Conservation (phyloP, 345 rosid species). For the Salix caprea region DNA sequence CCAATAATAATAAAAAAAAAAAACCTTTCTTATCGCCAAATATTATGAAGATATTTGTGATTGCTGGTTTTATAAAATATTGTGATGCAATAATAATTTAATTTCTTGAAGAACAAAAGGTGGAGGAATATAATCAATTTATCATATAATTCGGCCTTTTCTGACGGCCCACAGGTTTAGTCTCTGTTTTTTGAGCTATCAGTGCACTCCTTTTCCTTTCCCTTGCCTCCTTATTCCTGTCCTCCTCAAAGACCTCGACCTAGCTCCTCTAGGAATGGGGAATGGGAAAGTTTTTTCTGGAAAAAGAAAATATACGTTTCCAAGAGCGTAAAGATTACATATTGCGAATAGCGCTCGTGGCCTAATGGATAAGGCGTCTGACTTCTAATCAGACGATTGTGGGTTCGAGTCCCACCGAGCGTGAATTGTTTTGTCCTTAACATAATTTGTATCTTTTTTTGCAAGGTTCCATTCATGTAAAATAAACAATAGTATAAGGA, state of each 20-base stretch:
- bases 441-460: no score
- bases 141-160: neutral
- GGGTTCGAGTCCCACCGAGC: conserved; percentile 74
- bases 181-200: no score
- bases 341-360: no score
- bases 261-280: neutral
- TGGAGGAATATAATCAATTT: no score
- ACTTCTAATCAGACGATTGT: conserved; percentile 85
- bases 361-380: conserved; percentile 49
- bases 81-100: neutral
- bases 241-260: neutral
- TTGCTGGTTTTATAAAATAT: no score
- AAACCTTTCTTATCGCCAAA: no score
- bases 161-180: neutral
- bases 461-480: no score
- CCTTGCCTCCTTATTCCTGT: neutral
- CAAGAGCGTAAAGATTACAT: accelerated
- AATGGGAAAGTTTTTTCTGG: no score
- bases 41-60: no score
- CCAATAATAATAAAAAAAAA: no score
- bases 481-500: no score
- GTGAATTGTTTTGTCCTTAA: no score
- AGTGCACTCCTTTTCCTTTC: neutral
- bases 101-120: neutral
- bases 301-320: accelerated